Evolutionary conservation across 352 stramenopile species (phyloP), one percentile per base, ranked within the genome.

Genomic region (Thraustochytrium striatum): DNA sequence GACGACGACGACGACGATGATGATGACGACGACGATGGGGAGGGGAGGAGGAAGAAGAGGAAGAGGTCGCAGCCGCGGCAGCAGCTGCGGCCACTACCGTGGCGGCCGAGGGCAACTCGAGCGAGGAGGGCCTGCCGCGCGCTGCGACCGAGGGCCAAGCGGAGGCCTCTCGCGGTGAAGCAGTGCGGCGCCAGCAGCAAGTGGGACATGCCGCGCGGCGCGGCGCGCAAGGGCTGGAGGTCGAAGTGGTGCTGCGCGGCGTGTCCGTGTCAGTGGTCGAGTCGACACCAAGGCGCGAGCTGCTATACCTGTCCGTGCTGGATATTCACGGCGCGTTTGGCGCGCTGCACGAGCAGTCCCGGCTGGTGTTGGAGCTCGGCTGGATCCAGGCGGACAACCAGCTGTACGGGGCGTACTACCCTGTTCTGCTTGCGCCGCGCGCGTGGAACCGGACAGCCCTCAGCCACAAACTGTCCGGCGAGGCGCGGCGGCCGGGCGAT

Each of bases 351-450:
- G 35, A 50, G 19, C 32, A 78, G 13, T 86, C 84, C 3, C 72
- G 83, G 41, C 53, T 78, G 3, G 83, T 58, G 50, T 73, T 85
- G n/a, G 78, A 79, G 9, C 70, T 87, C 32, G 70, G 72, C 59
- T 85, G 82, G 78, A 73, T 87, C 13, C 84, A 87, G 53, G 78
- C 85, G 1, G 84, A 87, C 75, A 87, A 87, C 65, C 84, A 87
- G 65, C 82, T 85, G 25, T 78, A 81, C 21, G 61, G 86, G 5
- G 55, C 83, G 33, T 78, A 85, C 19, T 81, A 78, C 7, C 78
- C 83, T 1, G 82, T 87, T 25, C 78, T 87, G 44, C 36, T 87
- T 65, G 82, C 78, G n/a, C 84, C 83, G 84, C 82, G 28, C 70
- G 59, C 41, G 59, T 86, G 65, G 65, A 82, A 53, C 61, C 82